Evolutionary conservation across 371 early-diverging fungal species (phyloP).

Genomic region (Mucor mucedo): DNA sequence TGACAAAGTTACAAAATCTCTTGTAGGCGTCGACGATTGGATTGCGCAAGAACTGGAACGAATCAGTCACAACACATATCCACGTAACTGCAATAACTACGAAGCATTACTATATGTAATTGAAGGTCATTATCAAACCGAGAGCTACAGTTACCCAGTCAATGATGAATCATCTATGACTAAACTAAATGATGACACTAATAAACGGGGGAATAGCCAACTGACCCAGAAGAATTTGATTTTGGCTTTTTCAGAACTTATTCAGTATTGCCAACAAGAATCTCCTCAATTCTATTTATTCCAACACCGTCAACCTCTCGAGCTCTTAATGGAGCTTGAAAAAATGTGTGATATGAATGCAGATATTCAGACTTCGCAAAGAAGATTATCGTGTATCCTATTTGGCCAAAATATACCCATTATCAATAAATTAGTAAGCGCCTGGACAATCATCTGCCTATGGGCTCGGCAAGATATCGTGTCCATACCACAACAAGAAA

Average conservation of each 20-base stretch:
- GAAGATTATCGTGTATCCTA: neutral
- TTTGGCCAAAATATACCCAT: constrained; percentile 16
- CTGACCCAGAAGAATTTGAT: constrained; percentile 11
- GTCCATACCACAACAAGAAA: neutral
- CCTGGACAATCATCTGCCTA: constrained; percentile 14
- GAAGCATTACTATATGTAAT: constrained; percentile 9
- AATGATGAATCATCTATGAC: neutral
- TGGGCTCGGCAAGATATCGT: constrained; percentile 11
- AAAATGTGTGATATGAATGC: neutral
- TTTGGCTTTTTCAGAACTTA: constrained; percentile 4
- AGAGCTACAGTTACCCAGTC: neutral
- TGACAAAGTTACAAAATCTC: constrained; percentile 7
- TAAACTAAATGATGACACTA: neutral
- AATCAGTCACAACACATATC: neutral
- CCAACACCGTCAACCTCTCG: constrained; percentile 11
- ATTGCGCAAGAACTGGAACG: constrained; percentile 15
- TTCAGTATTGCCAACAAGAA: neutral
- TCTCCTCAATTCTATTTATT: neutral
- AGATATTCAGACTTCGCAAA: neutral
- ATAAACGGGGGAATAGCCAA: neutral
- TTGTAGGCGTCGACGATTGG: constrained; percentile 5
- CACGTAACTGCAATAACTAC: constrained; percentile 6
- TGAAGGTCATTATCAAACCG: constrained; percentile 8
- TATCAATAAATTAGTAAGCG: neutral
- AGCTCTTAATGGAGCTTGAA: constrained; percentile 12